Percentiles rank a stretch among this genome's conserved stretches.
Conservation (phyloP, 2,329 filamentous ascomycete species). For the Beauveria australis region DNA sequence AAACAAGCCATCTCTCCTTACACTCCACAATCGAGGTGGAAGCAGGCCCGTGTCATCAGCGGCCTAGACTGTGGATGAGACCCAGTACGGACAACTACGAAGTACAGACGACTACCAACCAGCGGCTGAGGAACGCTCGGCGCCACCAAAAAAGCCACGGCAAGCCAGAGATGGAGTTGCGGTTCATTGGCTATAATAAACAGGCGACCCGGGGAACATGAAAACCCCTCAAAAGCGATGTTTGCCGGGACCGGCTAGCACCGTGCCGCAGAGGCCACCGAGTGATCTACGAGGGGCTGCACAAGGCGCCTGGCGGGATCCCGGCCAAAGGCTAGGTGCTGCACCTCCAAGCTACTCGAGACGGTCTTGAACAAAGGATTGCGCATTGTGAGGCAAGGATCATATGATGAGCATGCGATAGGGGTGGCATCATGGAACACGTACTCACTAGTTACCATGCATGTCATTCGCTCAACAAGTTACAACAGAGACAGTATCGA, state of each 20-base stretch:
- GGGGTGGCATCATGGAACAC: background rate
- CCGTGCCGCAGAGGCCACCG: background rate
- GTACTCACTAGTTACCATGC: no score
- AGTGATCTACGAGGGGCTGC: conserved; percentile 1
- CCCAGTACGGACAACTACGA: background rate
- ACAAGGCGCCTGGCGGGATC: background rate
- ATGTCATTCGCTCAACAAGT: no score
- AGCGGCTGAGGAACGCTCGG: background rate
- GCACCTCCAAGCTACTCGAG: background rate
- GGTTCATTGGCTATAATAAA: background rate
- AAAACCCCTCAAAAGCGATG: conserved; percentile 8
- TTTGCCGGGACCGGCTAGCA: conserved; percentile 4
- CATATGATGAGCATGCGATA: background rate
- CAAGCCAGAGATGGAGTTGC: background rate
- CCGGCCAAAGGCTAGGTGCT: background rate
- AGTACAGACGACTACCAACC: background rate
- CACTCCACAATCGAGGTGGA: conserved; percentile 9
- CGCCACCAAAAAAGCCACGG: conserved; percentile 7
- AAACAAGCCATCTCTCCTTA: background rate
- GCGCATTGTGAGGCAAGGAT: background rate
- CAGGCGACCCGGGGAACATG: background rate
- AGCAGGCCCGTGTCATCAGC: conserved; percentile 10
- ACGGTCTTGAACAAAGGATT: no score
- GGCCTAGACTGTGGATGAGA: conserved; percentile 5
- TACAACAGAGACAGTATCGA: background rate